Percentiles rank a stretch among this genome's conserved stretches.
These are phyloP conservation scores for Erythrophleum fordii DNA, from an alignment of 306 rosid genomes.

Conservation along the genomic window DNA sequence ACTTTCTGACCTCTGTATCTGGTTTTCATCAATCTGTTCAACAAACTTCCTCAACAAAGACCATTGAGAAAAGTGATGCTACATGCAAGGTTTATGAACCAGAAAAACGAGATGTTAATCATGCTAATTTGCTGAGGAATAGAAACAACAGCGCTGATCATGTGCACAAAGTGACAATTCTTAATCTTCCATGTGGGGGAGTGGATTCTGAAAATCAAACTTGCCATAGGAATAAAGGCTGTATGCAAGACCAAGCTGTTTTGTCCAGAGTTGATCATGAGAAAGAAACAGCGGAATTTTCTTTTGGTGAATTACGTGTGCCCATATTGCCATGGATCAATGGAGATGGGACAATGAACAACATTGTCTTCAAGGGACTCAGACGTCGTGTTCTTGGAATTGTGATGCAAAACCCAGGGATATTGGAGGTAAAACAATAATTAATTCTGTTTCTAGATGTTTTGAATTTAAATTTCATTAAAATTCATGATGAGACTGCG, in stretches of 20 bases:
- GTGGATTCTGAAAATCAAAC: conserved; percentile 48
- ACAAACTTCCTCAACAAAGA: conserved; percentile 52
- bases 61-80: conserved; percentile 38
- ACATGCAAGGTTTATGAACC: conserved; percentile 33
- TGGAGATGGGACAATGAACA: conserved; percentile 89
- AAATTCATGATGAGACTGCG: not conserved
- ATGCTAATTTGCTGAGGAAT: conserved; percentile 44
- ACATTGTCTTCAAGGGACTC: conserved; percentile 78
- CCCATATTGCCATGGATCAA: conserved; percentile 95
- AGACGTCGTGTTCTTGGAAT: conserved; percentile 79
- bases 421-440: conserved; percentile 69
- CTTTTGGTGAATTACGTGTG: conserved; percentile 56
- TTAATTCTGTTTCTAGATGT: conserved; percentile 20
- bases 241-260: conserved; percentile 41
- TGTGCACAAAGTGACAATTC: conserved; percentile 84
- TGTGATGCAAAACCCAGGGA: conserved; percentile 98
- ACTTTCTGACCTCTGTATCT: conserved; percentile 64
- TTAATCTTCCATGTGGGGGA: conserved; percentile 65
- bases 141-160: conserved; percentile 40
- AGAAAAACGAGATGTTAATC: conserved; percentile 33
- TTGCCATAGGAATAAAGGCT: conserved; percentile 39
- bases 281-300: conserved; percentile 43
- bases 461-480: conserved; percentile 5
- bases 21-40: conserved; percentile 45
- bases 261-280: conserved; percentile 41